phyloP scores from a whole-genome alignment of 352 stramenopile genomes.

The Globisporangium solare region DNA sequence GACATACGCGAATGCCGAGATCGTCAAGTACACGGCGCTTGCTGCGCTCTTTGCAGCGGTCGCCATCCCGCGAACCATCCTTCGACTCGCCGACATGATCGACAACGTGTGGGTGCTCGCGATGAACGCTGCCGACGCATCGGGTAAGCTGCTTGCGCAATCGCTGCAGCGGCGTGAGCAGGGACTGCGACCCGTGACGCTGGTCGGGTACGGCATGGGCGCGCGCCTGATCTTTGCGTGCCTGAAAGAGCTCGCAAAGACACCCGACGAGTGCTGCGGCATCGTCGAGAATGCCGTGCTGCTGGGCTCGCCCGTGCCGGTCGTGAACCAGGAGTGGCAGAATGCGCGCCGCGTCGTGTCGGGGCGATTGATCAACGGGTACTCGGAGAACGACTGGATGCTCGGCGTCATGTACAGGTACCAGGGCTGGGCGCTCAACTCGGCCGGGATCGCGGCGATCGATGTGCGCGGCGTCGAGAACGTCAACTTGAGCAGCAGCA shows the following conservation, averaged over 20 bases:
- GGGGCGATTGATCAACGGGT: slow-evolving; percentile 88
- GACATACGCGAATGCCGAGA: slow-evolving; percentile 60
- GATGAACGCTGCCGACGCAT: slow-evolving; percentile 72
- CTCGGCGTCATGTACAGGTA: slow-evolving; percentile 89
- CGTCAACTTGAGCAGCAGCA: slow-evolving; percentile 74
- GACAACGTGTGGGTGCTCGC: slow-evolving; percentile 83
- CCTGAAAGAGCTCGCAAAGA: slow-evolving; percentile 80
- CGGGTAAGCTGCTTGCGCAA: slow-evolving; percentile 69
- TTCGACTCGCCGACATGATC: slow-evolving; percentile 71
- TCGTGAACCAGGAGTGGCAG: slow-evolving; percentile 58
- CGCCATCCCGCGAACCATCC: slow-evolving; percentile 61
- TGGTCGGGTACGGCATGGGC: slow-evolving; percentile 89
- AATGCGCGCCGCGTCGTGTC: slow-evolving; percentile 69
- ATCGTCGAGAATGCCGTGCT: slow-evolving; percentile 89
- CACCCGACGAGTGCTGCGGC: slow-evolving; percentile 46
- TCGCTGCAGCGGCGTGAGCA: slow-evolving; percentile 64
- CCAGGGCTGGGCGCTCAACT: slow-evolving; percentile 77
- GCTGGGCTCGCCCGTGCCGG: slow-evolving; percentile 73
- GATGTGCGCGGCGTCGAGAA: slow-evolving; percentile 76
- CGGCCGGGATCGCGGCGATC: slow-evolving; percentile 63
- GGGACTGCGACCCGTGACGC: slow-evolving; percentile 78
- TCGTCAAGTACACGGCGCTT: slow-evolving; percentile 73
- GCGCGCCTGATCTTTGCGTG: slow-evolving; percentile 88
- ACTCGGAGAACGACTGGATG: slow-evolving; percentile 89
- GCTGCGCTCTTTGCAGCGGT: slow-evolving; percentile 72